Conservation (phyloP, 2,329 filamentous ascomycete genomes). For the Sporothrix pseudoabietina region DNA sequence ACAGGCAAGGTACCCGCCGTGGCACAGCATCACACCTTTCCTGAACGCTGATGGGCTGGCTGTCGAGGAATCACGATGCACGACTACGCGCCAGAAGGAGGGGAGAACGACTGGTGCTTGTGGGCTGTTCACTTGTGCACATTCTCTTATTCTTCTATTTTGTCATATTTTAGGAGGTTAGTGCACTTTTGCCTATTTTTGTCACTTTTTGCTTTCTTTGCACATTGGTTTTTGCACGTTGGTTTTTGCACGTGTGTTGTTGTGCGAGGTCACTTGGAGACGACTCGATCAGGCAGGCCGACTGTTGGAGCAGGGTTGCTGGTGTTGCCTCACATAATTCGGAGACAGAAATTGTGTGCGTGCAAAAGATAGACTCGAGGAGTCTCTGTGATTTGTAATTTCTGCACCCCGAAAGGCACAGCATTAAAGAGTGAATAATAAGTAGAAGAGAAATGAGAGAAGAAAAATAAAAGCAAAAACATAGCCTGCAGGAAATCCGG, state of each 20-base stretch:
- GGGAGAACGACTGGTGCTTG: neutral
- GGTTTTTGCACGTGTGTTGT: neutral
- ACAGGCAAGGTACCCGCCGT: neutral
- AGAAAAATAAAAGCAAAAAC: neutral
- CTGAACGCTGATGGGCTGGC: slow-evolving; percentile 24
- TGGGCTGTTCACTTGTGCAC: neutral
- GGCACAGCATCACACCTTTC: neutral
- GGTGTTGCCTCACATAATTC: neutral
- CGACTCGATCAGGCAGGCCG: neutral
- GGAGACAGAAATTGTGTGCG: neutral
- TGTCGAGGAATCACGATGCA: slow-evolving; percentile 15
- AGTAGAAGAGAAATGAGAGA: neutral
- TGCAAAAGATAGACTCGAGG: slow-evolving; percentile 13
- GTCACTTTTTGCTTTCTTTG: neutral
- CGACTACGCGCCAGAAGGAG: slow-evolving; percentile 23
- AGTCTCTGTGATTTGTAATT: slow-evolving; percentile 16
- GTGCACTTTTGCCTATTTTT: neutral
- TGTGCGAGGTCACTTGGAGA: neutral
- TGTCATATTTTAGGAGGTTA: neutral
- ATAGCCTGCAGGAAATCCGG: slow-evolving; percentile 21
- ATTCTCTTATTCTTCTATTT: neutral
- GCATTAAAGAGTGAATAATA: slow-evolving; percentile 10
- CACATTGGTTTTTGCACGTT: neutral
- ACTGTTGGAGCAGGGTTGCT: neutral
- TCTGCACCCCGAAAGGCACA: neutral